Base-by-base conservation (phyloP, 345 rosid species). In the Boechera stricta region DNA sequence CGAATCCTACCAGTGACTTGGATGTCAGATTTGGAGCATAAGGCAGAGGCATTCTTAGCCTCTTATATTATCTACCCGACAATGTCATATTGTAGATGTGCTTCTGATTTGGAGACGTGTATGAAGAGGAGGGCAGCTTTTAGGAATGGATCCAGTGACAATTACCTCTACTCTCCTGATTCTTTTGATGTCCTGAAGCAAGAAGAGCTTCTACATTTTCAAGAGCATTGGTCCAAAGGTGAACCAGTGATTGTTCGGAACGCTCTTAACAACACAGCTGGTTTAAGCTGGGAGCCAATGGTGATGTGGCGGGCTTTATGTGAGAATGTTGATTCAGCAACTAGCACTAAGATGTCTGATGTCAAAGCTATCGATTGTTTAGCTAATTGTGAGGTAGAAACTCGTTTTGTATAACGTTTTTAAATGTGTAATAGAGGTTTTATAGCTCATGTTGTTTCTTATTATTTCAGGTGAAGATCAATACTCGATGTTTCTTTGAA, bases 291-390 rank as follows among this genome's bases (percentile, higher is more conserved):
- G 99, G 99, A 95, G 74, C 99, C 99, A 26, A 86, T 67, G 87
- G 99, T 92, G 7, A 95, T 95, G 96, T 86, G 92, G 96, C 96
- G 97, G 38, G 98, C 97, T 10, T 82, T 95, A 71, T 86, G 94
- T 39, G 85, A 86, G 65, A 83, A 79, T 57, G 76, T 36, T 60
- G 89, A 87, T 80, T 70, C 82, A 32, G 64, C 78, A 24, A 60
- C 74, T 10, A 79, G 86, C 81, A 72, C 88, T 44, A 83, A 80
- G 42, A 87, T 85, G 87, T 87, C 91, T 28, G 83, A 85, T 66
- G 93, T 93, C 55, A 91, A 85, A 84, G 94, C 94, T 12, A 84
- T 93, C 5, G 98, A 93, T 68, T 93, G 91, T 76, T 85, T 93
- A 33, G 91, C 94, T 67, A 76, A 78, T 49, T 93, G 97, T 47